phyloP scores from a whole-genome alignment of 345 rosid species.

The Pelargonium nanum region DNA sequence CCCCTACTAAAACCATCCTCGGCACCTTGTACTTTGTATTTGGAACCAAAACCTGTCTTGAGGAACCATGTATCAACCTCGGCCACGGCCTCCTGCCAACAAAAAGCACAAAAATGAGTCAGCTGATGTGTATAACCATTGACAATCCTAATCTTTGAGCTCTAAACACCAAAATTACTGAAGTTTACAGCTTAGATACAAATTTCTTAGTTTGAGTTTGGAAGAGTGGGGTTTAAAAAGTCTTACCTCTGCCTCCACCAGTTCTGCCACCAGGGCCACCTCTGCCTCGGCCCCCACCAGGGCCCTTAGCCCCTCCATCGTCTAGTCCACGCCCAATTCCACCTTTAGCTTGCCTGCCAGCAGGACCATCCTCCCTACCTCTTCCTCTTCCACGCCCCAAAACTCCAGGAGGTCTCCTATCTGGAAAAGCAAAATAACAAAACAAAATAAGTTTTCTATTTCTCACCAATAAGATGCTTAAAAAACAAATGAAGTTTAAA shows the following conservation, averaged over 20 bases:
- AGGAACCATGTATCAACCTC: slow-evolving; percentile 42
- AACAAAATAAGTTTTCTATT: neutral
- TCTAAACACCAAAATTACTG: neutral
- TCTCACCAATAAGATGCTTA: neutral
- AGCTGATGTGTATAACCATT: neutral
- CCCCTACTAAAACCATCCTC: neutral
- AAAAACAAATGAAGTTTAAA: neutral
- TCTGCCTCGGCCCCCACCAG: slow-evolving; percentile 61
- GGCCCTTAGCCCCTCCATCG: slow-evolving; percentile 50
- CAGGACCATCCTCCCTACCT: slow-evolving; percentile 64
- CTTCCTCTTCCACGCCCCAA: slow-evolving; percentile 81
- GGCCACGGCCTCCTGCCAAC: slow-evolving; percentile 48
- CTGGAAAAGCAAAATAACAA: slow-evolving; percentile 21
- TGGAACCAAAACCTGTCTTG: too few species aligned
- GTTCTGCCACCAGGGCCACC: slow-evolving; percentile 52
- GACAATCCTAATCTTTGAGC: neutral
- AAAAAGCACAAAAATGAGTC: slow-evolving; percentile 7
- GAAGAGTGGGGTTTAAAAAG: neutral
- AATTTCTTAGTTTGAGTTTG: neutral
- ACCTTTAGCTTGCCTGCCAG: slow-evolving; percentile 50
- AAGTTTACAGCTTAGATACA: neutral
- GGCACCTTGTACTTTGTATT: neutral
- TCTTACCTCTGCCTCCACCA: slow-evolving; percentile 51
- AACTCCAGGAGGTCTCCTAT: slow-evolving; percentile 71
- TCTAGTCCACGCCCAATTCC: slow-evolving; percentile 62